Conservation (phyloP, 1,139 yeast species). For the Kluyveromyces sp. region DNA sequence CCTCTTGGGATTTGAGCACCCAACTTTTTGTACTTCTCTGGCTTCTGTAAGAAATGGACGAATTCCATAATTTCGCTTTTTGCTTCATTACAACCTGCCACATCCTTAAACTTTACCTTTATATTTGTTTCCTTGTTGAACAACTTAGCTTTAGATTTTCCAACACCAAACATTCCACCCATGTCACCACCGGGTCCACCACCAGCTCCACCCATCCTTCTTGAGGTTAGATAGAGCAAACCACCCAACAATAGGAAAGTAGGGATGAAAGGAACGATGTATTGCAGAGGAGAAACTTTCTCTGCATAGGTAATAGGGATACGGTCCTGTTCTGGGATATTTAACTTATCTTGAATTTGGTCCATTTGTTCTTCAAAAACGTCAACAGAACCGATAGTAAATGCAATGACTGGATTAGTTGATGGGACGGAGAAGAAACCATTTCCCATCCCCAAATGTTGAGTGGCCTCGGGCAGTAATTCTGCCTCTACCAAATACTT, state of each 20-base stretch:
- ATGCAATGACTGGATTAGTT: slow-evolving; percentile 36
- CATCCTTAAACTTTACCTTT: slow-evolving; percentile 82
- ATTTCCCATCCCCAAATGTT: slow-evolving; percentile 13
- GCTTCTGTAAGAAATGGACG: slow-evolving; percentile 85
- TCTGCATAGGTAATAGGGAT: slow-evolving; percentile 78
- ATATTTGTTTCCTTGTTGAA: slow-evolving; percentile 90
- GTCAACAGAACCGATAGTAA: slow-evolving; percentile 87
- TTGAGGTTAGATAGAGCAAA: slow-evolving; percentile 61
- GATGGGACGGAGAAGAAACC: slow-evolving; percentile 13
- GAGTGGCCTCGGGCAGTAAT: slow-evolving; percentile 47
- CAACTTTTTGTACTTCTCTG: slow-evolving; percentile 76
- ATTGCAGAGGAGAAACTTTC: slow-evolving; percentile 56
- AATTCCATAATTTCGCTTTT: slow-evolving; percentile 97
- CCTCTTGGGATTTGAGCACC: slow-evolving; percentile 99
- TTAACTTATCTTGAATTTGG: slow-evolving; percentile 61
- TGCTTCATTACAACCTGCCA: slow-evolving; percentile 97
- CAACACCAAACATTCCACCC: slow-evolving; percentile 60
- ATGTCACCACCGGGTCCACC: slow-evolving; percentile 40
- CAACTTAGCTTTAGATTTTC: slow-evolving; percentile 82
- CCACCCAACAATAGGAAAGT: slow-evolving; percentile 82
- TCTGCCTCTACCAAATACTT: slow-evolving; percentile 74
- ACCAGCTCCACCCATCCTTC: slow-evolving; percentile 40
- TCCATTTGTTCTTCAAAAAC: slow-evolving; percentile 81
- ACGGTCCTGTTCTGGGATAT: slow-evolving; percentile 55
- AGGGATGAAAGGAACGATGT: slow-evolving; percentile 71